Base-by-base conservation (phyloP, 192 early-diverging fungal species). In the Phlyctochytrium bullatum region DNA sequence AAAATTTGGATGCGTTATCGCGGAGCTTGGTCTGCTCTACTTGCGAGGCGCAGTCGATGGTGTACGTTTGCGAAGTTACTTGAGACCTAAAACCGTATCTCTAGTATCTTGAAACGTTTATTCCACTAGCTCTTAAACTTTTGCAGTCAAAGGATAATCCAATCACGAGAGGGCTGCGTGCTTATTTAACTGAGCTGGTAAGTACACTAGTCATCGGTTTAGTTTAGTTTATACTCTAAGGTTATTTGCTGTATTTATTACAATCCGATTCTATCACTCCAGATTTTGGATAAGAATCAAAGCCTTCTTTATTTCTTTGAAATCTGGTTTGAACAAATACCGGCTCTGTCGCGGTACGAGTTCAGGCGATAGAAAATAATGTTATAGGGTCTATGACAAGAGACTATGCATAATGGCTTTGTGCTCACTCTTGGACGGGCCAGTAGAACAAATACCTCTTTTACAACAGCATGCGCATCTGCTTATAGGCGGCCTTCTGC, bases 321-420 rank as follows among this genome's bases (percentile, higher is more conserved):
- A 33, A 33, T 66, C 28, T 72, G 70, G 70, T 72, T 72, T 36
- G 66, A 65, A 36, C 54, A 72, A 34, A 62, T 72, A 3, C 56
- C 58, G 12, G 14, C 50, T 10, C 64, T 71, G 54, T 64, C 61
- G 0, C 69, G 69, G 40, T 50, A 50, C 40, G 40, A n/a, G 12
- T n/a, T n/a, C 40, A 50, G 12, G 40, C 40, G 12, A 50, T 50
- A 50, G 12, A 14, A 50, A 50, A 14, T n/a, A 14, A 10, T 25
- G 12, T 57, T 27, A 10, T 24, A 57, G 54, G 35, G 70, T 72
- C 10, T 61, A 65, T 34, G 70, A 72, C 70, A 72, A 72, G 58
- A 72, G 66, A 64, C 20, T 72, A 16, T 65, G 57, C 10, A 72
- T 72, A 25, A 51, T 72, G 23, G 64, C 70, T n/a, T 32, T 72